phyloP scores from a whole-genome alignment of 1,284 basidiomycete genomes.

The Stygiomarasmius scandens region DNA sequence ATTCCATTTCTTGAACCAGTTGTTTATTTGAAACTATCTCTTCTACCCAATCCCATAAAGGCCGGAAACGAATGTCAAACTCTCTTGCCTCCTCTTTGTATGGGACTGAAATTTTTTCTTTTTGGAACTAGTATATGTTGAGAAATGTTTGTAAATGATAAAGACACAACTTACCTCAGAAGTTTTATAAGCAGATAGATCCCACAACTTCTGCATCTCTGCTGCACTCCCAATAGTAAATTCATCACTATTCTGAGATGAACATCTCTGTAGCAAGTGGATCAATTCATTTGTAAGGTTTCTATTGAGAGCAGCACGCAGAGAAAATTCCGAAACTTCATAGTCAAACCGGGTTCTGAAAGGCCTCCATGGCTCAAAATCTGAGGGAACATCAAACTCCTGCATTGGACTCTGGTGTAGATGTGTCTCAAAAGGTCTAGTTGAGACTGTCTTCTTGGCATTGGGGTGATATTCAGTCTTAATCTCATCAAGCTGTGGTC shows the following conservation, averaged over 20 bases:
- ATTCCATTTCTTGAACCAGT: neutral
- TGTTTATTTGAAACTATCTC: neutral
- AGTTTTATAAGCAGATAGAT: slow-evolving; percentile 9
- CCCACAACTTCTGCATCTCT: slow-evolving; percentile 13
- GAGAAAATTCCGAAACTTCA: slow-evolving; percentile 14
- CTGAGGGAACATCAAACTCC: neutral
- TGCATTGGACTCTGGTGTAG: neutral
- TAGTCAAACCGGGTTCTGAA: slow-evolving; percentile 14
- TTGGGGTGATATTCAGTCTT: slow-evolving; percentile 13
- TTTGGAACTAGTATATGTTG: neutral
- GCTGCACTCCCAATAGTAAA: slow-evolving; percentile 7
- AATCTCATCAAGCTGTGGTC: no score
- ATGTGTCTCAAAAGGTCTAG: neutral
- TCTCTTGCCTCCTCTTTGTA: neutral
- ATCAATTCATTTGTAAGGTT: neutral
- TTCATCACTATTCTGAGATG: neutral
- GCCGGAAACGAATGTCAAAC: neutral
- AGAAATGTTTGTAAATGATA: no score
- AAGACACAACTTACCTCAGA: neutral
- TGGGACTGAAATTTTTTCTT: neutral
- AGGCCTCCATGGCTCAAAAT: slow-evolving; percentile 12
- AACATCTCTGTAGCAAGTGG: slow-evolving; percentile 1
- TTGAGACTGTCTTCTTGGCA: no score
- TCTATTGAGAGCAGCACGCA: neutral
- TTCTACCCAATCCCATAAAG: slow-evolving; percentile 1